These are phyloP conservation scores for Rubus idaeus DNA, from an alignment of 306 rosid genomes.

Conservation along the genomic window DNA sequence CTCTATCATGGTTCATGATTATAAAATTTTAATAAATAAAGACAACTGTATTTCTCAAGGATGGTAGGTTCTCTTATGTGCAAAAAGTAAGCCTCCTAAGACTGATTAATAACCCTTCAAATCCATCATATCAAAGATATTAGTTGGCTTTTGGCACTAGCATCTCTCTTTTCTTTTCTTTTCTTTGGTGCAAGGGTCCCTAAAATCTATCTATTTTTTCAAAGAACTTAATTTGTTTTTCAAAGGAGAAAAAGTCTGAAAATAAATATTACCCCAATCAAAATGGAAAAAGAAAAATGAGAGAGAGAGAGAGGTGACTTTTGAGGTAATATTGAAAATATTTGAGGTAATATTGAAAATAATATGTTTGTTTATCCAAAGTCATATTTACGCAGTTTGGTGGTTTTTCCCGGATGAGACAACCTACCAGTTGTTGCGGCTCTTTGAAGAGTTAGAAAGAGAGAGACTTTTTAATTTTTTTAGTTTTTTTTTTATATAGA, in stretches of 20 bases:
- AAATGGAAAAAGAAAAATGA: background rate
- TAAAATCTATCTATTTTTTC: background rate
- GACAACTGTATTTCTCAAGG: slow-evolving; percentile 15
- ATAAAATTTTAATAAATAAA: background rate
- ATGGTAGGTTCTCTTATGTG: slow-evolving; percentile 8
- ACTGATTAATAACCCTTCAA: slow-evolving; percentile 1
- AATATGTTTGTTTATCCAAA: slow-evolving; percentile 12
- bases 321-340: slow-evolving; percentile 11
- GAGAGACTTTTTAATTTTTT: slow-evolving; percentile 19
- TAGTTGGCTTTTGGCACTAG: background rate
- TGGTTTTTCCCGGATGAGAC: slow-evolving; percentile 78
- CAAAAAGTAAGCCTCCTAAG: background rate
- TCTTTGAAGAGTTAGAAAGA: slow-evolving; percentile 52
- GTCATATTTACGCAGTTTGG: slow-evolving; percentile 63
- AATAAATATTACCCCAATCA: background rate
- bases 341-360: slow-evolving; percentile 13
- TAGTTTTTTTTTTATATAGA: no score
- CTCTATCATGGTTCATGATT: slow-evolving; percentile 11
- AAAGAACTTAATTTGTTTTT: background rate
- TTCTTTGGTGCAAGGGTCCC: background rate
- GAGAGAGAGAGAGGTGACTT: background rate
- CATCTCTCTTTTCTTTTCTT: slow-evolving; percentile 8
- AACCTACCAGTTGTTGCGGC: slow-evolving; percentile 96
- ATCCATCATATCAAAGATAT: no score
- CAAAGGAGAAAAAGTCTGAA: background rate